Percentiles rank a stretch among this genome's conserved stretches.
Evolutionary conservation across 257 asterid species (phyloP).

Genomic region (Echites panduratus): DNA sequence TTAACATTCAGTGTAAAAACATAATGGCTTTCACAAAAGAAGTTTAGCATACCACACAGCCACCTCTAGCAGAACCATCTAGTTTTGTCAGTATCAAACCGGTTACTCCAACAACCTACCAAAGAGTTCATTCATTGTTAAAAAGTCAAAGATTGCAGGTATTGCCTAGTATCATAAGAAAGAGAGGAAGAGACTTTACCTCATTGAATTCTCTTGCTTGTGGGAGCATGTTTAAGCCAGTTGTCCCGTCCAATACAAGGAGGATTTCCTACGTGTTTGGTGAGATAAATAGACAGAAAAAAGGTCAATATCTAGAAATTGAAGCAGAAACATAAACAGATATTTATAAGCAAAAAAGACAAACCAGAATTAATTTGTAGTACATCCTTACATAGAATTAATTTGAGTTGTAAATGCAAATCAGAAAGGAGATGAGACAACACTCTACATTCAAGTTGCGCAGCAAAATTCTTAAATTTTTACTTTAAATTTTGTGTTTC

Average conservation of each 20-base stretch:
- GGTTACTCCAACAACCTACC: slow-evolving; percentile 92
- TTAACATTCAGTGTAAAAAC: not conserved
- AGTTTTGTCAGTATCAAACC: slow-evolving; percentile 93
- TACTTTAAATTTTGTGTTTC: not conserved
- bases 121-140: not conserved
- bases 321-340: not conserved
- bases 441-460: not conserved
- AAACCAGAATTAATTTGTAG: not conserved
- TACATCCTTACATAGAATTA: not conserved
- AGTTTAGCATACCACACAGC: slow-evolving; percentile 69
- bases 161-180: not conserved
- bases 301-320: not conserved
- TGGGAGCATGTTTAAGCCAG: slow-evolving; percentile 96
- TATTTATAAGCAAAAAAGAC: not conserved
- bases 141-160: not conserved
- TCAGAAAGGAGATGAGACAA: not conserved
- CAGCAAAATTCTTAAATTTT: not conserved
- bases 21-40: not conserved
- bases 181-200: slow-evolving; percentile 31
- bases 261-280: slow-evolving; percentile 61
- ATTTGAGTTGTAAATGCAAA: not conserved
- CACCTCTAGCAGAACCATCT: slow-evolving; percentile 99
- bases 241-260: slow-evolving; percentile 89
- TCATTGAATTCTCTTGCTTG: slow-evolving; percentile 98
- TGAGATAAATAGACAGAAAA: not conserved